These are phyloP conservation scores for Pseudogymnoascus sp. DNA, from an alignment of 2,329 filamentous ascomycete genomes.

Conservation along the genomic window DNA sequence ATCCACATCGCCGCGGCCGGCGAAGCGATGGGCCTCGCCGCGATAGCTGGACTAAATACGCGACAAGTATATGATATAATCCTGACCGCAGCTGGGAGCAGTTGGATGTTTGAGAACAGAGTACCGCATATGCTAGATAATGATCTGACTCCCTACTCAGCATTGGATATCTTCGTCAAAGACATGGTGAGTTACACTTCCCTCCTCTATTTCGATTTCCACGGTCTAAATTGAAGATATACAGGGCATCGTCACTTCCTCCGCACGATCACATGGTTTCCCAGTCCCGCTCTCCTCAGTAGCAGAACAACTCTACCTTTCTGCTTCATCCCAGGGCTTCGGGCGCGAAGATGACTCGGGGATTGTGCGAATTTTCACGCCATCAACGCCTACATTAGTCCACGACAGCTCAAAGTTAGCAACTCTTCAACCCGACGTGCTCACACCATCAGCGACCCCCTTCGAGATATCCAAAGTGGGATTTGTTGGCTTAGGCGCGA, in stretches of 20 bases:
- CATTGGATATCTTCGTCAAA: slow-evolving; percentile 32
- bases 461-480: slow-evolving; percentile 26
- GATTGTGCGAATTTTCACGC: slow-evolving; percentile 25
- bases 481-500: slow-evolving; percentile 69
- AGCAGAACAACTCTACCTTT: slow-evolving; percentile 22
- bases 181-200: slow-evolving; percentile 29
- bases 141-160: slow-evolving; percentile 35
- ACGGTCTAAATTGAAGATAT: not conserved
- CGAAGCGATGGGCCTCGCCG: slow-evolving; percentile 55
- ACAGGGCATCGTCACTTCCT: slow-evolving; percentile 21
- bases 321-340: slow-evolving; percentile 24
- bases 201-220: not conserved
- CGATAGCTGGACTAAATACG: slow-evolving; percentile 46
- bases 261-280: slow-evolving; percentile 25
- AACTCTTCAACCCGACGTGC: not conserved
- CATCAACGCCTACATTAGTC: not conserved
- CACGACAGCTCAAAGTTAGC: not conserved
- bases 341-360: slow-evolving; percentile 27
- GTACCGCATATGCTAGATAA: slow-evolving; percentile 9
- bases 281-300: slow-evolving; percentile 27
- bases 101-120: not conserved
- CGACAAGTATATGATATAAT: slow-evolving; percentile 14
- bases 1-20: slow-evolving; percentile 55
- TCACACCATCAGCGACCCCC: slow-evolving; percentile 13
- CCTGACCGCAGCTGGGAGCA: not conserved